phyloP scores from a whole-genome alignment of 2,329 filamentous ascomycete species.

The Phaeoacremonium minimum region DNA sequence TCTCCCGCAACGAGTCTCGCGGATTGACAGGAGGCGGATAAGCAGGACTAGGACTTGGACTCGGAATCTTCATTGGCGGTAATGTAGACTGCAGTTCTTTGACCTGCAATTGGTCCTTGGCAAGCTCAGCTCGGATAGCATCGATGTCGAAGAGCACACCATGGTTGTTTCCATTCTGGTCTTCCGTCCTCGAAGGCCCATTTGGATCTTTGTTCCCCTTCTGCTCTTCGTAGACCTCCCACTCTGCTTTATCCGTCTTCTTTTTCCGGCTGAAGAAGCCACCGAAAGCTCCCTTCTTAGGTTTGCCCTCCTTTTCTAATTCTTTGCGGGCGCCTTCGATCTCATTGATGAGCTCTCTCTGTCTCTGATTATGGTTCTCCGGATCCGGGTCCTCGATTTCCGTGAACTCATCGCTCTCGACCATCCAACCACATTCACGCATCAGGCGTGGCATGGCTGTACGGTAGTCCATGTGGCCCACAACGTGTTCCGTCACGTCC shows the following conservation, averaged over 20 bases:
- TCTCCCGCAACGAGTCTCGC: constrained; percentile 33
- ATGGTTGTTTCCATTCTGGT: constrained; percentile 46
- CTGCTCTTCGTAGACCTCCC: constrained; percentile 87
- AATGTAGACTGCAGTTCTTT: constrained; percentile 83
- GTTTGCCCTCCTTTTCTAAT: constrained; percentile 74
- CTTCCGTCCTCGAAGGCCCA: constrained; percentile 33
- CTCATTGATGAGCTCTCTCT: constrained; percentile 91
- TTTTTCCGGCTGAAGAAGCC: constrained; percentile 78
- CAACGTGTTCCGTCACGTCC: constrained; percentile 79
- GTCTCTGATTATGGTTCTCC: constrained; percentile 81
- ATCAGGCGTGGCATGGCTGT: constrained; percentile 85
- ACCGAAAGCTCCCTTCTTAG: constrained; percentile 49
- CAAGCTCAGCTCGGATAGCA: constrained; percentile 83
- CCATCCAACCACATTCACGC: constrained; percentile 82
- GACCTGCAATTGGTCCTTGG: constrained; percentile 65
- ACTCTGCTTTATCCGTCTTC: constrained; percentile 97
- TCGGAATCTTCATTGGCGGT: constrained; percentile 76
- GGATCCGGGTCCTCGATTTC: constrained; percentile 98
- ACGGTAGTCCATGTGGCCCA: constrained; percentile 96
- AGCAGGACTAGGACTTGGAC: constrained; percentile 19
- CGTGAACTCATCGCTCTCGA: constrained; percentile 88
- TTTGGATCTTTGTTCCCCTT: no score
- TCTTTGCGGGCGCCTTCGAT: constrained; percentile 91
- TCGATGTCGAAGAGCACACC: constrained; percentile 91
- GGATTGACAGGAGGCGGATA: constrained; percentile 23